Evolutionary conservation across 495 filamentous ascomycete genomes (phyloP).

Genomic region (Recurvomyces mirabilis): DNA sequence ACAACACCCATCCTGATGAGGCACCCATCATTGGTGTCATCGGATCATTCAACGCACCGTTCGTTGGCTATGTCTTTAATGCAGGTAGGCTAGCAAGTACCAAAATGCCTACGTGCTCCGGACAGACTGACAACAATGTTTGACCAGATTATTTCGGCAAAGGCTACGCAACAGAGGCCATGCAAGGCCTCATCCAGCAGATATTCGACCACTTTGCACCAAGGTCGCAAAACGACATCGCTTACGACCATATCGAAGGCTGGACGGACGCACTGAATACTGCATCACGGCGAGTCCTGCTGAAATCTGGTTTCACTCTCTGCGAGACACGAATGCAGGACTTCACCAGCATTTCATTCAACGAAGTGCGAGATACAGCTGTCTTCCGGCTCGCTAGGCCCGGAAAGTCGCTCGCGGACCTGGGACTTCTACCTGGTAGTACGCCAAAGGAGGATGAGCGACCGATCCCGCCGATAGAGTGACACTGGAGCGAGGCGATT

Average conservation of each 20-base stretch:
- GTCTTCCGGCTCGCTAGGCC: conserved; percentile 8
- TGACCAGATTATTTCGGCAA: conserved; percentile 13
- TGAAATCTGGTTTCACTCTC: conserved; percentile 16
- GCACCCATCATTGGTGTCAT: conserved; percentile 15
- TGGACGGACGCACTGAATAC: conserved; percentile 6
- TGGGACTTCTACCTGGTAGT: neutral
- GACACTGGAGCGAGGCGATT: too few species aligned
- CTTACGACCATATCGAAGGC: conserved; percentile 14
- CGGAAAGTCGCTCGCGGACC: conserved; percentile 7
- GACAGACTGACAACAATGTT: neutral
- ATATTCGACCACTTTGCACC: conserved; percentile 19
- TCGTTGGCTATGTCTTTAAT: conserved; percentile 16
- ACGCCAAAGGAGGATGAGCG: neutral
- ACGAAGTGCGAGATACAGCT: neutral
- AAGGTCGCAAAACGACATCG: neutral
- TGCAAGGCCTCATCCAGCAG: conserved; percentile 11
- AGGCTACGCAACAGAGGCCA: conserved; percentile 22
- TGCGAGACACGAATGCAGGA: conserved; percentile 2
- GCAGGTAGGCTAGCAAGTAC: conserved; percentile 9
- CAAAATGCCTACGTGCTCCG: too few species aligned
- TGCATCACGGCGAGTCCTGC: conserved; percentile 8
- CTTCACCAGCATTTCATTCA: neutral
- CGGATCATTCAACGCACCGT: conserved; percentile 7
- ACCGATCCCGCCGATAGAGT: conserved; percentile 9
- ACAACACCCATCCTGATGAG: neutral